phyloP scores from a whole-genome alignment of 257 asterid species.

The Cordia subcordata region DNA sequence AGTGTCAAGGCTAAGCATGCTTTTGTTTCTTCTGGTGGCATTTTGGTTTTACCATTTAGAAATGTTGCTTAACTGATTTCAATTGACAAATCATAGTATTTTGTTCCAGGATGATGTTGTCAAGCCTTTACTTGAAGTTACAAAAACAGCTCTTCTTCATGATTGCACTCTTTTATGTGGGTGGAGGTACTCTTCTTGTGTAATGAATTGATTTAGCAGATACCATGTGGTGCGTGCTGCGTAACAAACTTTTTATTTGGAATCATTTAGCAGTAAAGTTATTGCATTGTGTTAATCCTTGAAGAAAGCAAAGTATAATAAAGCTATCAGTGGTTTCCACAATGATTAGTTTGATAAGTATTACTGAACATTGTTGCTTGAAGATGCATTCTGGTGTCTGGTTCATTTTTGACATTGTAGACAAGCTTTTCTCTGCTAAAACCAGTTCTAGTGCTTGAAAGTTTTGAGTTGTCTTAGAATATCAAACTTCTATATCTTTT shows the following conservation, averaged over 20 bases:
- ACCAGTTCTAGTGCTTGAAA: no score
- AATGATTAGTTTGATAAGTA: background rate
- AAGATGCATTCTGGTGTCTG: no score
- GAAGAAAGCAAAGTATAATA: no score
- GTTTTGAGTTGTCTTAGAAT: background rate
- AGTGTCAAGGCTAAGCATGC: constrained; percentile 22
- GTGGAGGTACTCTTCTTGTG: constrained; percentile 63
- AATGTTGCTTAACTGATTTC: background rate
- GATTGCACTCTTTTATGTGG: constrained; percentile 95
- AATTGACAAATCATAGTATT: constrained; percentile 10
- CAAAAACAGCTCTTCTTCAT: constrained; percentile 90
- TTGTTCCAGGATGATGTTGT: constrained; percentile 84
- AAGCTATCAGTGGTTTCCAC: no score
- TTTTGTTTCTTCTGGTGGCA: background rate
- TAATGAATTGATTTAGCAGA: background rate
- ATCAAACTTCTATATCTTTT: background rate
- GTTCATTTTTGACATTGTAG: background rate
- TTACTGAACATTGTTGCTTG: background rate
- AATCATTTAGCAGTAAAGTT: background rate
- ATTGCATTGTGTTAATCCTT: no score
- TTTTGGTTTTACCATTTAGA: constrained; percentile 1
- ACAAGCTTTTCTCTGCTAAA: background rate
- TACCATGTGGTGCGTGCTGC: background rate
- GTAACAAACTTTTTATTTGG: background rate
- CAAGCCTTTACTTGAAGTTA: constrained; percentile 92